phyloP scores from a whole-genome alignment of 768 basidiomycete species.

The Tulasnella sp. region DNA sequence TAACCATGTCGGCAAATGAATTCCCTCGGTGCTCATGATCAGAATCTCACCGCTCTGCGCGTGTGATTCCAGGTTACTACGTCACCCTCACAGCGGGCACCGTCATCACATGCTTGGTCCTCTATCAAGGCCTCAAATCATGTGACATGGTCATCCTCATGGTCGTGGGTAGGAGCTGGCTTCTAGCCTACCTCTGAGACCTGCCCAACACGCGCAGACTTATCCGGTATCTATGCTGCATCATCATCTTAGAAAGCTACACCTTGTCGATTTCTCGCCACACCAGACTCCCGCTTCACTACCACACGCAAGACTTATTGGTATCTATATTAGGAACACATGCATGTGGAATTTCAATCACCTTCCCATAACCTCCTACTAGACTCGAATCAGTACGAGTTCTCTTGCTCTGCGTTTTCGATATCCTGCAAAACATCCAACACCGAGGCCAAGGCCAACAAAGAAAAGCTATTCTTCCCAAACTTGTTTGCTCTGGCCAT shows the following conservation, averaged over 20 bases:
- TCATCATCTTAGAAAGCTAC: too few species aligned
- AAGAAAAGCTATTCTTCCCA: constrained; percentile 57
- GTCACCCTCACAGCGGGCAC: constrained; percentile 45
- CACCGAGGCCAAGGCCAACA: constrained; percentile 58
- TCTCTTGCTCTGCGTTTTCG: neutral
- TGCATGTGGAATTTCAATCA: too few species aligned
- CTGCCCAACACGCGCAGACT: too few species aligned
- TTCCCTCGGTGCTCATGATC: constrained; percentile 49
- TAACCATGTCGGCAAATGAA: constrained; percentile 98
- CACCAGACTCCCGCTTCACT: too few species aligned
- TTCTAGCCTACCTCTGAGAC: too few species aligned
- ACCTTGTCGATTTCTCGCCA: too few species aligned
- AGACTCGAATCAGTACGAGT: neutral
- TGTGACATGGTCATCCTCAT: constrained; percentile 68
- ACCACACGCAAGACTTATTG: too few species aligned
- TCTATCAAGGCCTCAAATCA: constrained; percentile 48
- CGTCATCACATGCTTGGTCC: constrained; percentile 42
- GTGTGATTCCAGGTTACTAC: constrained; percentile 41
- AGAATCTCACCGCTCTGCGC: too few species aligned
- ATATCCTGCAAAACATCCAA: constrained; percentile 53
- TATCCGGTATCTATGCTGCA: too few species aligned
- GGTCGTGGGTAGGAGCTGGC: constrained; percentile 49
- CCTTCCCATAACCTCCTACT: too few species aligned
- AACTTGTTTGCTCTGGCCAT: constrained; percentile 36
- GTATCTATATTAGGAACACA: too few species aligned